phyloP scores from a whole-genome alignment of 169 alveolate genomes.

The Eimeria maxima region DNA sequence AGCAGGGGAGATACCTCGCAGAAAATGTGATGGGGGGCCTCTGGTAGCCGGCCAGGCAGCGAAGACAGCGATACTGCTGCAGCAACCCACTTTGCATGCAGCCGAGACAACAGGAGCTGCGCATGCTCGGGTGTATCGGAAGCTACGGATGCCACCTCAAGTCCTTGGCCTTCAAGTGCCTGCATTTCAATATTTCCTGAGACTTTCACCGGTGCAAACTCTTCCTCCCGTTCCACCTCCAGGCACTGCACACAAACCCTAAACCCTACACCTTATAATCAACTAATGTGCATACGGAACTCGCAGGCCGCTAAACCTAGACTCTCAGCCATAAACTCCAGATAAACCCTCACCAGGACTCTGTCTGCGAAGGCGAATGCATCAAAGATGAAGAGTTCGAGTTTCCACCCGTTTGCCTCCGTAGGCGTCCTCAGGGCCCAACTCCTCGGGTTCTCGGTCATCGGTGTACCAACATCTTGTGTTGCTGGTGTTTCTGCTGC shows the following conservation, averaged over 20 bases:
- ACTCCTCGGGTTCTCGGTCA: neutral
- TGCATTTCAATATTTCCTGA: neutral
- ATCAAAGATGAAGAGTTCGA: slow-evolving; percentile 67
- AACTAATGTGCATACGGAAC: too few relatives aligned
- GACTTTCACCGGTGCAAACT: slow-evolving; percentile 26
- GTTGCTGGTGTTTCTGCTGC: neutral
- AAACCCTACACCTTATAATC: neutral
- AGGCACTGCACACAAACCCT: slow-evolving; percentile 15
- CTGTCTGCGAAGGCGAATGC: slow-evolving; percentile 47
- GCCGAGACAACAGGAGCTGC: slow-evolving; percentile 23
- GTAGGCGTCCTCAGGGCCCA: neutral
- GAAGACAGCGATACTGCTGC: neutral
- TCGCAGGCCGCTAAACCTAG: neutral
- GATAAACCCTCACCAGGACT: slow-evolving; percentile 49
- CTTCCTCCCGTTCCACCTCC: slow-evolving; percentile 21
- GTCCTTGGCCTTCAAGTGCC: neutral
- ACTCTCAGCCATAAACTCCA: neutral
- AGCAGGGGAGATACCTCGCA: slow-evolving; percentile 43
- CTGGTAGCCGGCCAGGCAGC: neutral
- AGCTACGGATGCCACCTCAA: neutral
- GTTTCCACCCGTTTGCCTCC: slow-evolving; percentile 30
- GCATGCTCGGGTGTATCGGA: slow-evolving; percentile 26
- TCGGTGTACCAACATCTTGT: too few relatives aligned
- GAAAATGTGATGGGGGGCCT: neutral
- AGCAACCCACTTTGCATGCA: neutral